Evolutionary conservation across 1,139 yeast genomes (phyloP).

Genomic region (Candida albicans): DNA sequence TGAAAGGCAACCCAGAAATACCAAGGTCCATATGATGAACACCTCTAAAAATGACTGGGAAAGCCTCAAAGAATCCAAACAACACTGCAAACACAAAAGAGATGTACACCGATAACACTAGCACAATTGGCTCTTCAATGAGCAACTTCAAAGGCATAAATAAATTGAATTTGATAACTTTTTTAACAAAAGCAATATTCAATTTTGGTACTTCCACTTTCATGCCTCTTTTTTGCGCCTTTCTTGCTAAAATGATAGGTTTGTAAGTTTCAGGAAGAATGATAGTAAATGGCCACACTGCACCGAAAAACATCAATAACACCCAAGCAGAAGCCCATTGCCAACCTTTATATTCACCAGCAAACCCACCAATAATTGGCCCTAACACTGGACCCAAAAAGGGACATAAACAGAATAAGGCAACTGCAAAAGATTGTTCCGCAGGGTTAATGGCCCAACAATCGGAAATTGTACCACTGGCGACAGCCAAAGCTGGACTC

Average conservation of each 20-base stretch:
- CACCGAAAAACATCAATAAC: conserved; percentile 68
- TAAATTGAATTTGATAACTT: conserved; percentile 46
- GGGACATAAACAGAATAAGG: conserved; percentile 68
- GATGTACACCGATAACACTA: conserved; percentile 62
- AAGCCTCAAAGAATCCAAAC: conserved; percentile 77
- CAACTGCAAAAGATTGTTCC: conserved; percentile 67
- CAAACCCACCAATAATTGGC: conserved; percentile 80
- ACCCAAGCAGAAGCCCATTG: conserved; percentile 77
- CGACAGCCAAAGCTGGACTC: conserved; percentile 83
- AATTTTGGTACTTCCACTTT: conserved; percentile 37
- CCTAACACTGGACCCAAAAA: conserved; percentile 82
- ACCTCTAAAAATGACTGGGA: conserved; percentile 68
- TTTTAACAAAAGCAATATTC: conserved; percentile 19
- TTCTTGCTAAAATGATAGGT: conserved; percentile 52
- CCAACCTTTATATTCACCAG: conserved; percentile 69
- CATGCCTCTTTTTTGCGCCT: conserved; percentile 62
- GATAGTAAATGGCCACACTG: conserved; percentile 56
- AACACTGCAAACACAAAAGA: conserved; percentile 74
- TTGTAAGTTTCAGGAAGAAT: conserved; percentile 72
- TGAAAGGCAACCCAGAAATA: conserved; percentile 63
- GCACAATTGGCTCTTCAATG: conserved; percentile 66
- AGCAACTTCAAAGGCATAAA: conserved; percentile 66
- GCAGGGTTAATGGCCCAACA: conserved; percentile 57
- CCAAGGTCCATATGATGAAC: conserved; percentile 59
- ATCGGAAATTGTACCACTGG: conserved; percentile 84